These are phyloP conservation scores for Ogataea ganodermae DNA, from an alignment of 805 yeast genomes.

Conservation along the genomic window DNA sequence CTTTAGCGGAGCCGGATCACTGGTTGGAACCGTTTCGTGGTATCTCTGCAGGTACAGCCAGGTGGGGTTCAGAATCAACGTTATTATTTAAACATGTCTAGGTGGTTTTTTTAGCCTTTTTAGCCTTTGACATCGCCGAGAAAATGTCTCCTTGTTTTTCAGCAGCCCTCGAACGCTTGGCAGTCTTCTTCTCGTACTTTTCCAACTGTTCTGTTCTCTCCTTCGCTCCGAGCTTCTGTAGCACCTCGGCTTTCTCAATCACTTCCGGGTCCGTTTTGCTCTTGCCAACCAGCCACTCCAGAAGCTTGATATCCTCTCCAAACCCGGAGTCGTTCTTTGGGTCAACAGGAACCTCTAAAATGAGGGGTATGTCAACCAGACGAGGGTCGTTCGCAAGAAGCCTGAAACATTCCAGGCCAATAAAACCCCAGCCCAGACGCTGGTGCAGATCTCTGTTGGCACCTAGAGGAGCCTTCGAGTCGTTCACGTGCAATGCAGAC, in stretches of 20 bases:
- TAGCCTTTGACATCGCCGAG: slow-evolving; percentile 24
- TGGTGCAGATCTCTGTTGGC: slow-evolving; percentile 93
- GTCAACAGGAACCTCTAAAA: slow-evolving; percentile 81
- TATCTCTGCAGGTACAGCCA: slow-evolving; percentile 40
- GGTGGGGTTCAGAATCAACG: slow-evolving; percentile 43
- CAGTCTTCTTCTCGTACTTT: slow-evolving; percentile 60
- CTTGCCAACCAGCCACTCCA: slow-evolving; percentile 78
- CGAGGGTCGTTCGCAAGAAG: slow-evolving; percentile 68
- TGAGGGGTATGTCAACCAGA: slow-evolving; percentile 68
- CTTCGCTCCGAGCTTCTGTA: slow-evolving; percentile 61
- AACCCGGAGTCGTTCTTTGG: slow-evolving; percentile 62
- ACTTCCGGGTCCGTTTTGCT: slow-evolving; percentile 56
- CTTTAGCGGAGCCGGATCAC: slow-evolving; percentile 44
- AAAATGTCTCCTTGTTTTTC: slow-evolving; percentile 24
- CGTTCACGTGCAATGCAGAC: slow-evolving; percentile 84
- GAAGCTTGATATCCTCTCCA: slow-evolving; percentile 78
- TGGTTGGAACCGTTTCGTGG: slow-evolving; percentile 42
- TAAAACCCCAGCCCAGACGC: slow-evolving; percentile 81
- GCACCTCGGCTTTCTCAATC: slow-evolving; percentile 44
- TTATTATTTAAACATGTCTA: background rate
- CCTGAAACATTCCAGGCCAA: slow-evolving; percentile 85
- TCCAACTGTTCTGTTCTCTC: slow-evolving; percentile 70
- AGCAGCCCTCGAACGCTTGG: slow-evolving; percentile 27
- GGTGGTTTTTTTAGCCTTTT: slow-evolving; percentile 20
- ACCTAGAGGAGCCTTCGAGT: slow-evolving; percentile 90